Evolutionary conservation across 177 flowering plant genomes (phyloP).

Genomic region (Vitis hybrid): DNA sequence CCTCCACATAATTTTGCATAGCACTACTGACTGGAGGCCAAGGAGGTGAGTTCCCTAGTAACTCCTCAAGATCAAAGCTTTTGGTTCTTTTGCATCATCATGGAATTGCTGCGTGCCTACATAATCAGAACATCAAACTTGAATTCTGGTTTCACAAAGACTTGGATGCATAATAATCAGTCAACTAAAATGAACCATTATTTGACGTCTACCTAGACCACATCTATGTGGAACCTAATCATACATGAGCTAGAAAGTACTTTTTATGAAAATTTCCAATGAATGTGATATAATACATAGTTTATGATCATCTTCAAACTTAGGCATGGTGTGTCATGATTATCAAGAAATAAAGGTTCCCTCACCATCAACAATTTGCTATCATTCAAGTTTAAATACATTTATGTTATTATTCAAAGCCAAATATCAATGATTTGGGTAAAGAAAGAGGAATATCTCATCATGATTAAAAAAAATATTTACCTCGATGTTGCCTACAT

Average conservation of each 20-base stretch:
- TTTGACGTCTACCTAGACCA: too few species aligned
- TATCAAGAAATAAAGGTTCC: too few species aligned
- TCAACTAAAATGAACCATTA: neutral
- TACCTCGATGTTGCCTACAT: constrained; percentile 68
- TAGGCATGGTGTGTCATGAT: too few species aligned
- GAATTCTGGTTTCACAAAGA: neutral
- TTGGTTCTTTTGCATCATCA: constrained; percentile 51
- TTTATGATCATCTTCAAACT: too few species aligned
- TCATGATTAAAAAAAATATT: neutral
- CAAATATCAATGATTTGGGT: neutral
- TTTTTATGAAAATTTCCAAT: too few species aligned
- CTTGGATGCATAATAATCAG: neutral
- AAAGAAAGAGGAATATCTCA: neutral
- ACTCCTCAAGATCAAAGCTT: constrained; percentile 73
- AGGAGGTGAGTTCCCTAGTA: constrained; percentile 62
- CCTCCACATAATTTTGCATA: constrained; percentile 41
- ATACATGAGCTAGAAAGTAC: too few species aligned
- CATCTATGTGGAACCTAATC: too few species aligned
- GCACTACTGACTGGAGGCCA: constrained; percentile 71
- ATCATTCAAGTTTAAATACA: too few species aligned
- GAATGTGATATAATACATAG: too few species aligned
- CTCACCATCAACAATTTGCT: too few species aligned
- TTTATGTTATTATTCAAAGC: neutral
- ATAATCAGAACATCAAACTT: neutral
- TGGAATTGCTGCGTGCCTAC: constrained; percentile 45